These are phyloP conservation scores for Sclerotinia spermophila DNA, from an alignment of 2,329 filamentous ascomycete species.

Conservation along the genomic window DNA sequence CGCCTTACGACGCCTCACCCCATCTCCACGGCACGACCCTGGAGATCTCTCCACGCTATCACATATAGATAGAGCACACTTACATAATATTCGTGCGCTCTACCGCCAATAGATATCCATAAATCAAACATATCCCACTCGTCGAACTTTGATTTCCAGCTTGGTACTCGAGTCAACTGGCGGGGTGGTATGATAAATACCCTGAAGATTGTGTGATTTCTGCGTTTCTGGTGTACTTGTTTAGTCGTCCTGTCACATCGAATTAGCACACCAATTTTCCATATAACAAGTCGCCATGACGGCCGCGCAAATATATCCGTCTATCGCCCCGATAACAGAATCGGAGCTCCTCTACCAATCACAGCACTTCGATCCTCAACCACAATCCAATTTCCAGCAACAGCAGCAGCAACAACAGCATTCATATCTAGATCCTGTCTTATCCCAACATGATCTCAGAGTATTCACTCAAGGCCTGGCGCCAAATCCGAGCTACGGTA, in stretches of 20 bases:
- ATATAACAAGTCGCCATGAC: conserved; percentile 5
- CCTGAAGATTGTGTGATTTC: conserved; percentile 7
- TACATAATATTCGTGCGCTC: conserved; percentile 4
- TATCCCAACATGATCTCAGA: conserved; percentile 4
- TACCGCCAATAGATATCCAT: conserved; percentile 12
- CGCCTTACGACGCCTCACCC: conserved; percentile 14
- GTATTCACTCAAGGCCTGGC: conserved; percentile 1
- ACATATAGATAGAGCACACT: background rate
- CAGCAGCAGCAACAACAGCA: conserved; percentile 1
- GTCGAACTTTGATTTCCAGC: background rate
- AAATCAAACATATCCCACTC: conserved; percentile 14
- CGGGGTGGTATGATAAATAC: background rate
- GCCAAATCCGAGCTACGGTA: background rate
- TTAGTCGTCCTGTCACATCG: background rate
- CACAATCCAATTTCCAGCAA: background rate
- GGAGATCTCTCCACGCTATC: conserved; percentile 3
- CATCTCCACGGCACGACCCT: background rate
- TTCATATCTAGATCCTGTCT: conserved; percentile 13
- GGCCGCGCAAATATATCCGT: conserved; percentile 12
- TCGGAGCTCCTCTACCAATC: background rate
- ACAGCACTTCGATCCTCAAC: conserved; percentile 10
- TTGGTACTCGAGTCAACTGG: conserved; percentile 3
- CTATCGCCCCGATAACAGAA: conserved; percentile 10
- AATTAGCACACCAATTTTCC: background rate
- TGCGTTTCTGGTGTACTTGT: conserved; percentile 1